Base-by-base conservation (phyloP, 2,329 filamentous ascomycete genomes). In the Diaporthe vaccinii region DNA sequence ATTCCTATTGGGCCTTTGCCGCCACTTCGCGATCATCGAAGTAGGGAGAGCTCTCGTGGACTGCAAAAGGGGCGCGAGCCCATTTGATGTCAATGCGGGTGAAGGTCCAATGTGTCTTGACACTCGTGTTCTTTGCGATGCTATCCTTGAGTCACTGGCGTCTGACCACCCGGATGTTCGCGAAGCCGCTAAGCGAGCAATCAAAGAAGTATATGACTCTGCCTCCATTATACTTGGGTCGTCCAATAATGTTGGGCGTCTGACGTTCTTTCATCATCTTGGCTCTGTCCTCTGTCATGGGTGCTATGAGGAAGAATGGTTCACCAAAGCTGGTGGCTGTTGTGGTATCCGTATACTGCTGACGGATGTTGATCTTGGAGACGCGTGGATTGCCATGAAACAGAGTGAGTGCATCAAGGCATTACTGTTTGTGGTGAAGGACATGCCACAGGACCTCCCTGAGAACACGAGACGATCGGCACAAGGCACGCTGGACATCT, bases 281-380 rank as follows among this genome's bases (percentile, higher is more conserved):
- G 93, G 93, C 53, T 93, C 92, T 76, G 93, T 92, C 0, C 98
- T 98, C 82, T 97, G 95, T 79, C 97, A 99, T 82, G 95, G 95
- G 78, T 99, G 97, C 83, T 96, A 98, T 80, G 95, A 97, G 80
- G 96, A 99, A 82, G 97, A 99, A 80, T 99, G 97, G 97, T 99
- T 98, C 81, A 96, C 96, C 71, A 99, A 99, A 84, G 94, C 95
- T 51, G 97, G 96, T 67, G 97, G 97, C 53, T 96, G 94, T 72
- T 86, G 96, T 28, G 97, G 97, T 73, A 98, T 99, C 80, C 93
- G 94, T 80, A 93, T 97, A 74, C 86, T 99, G 75, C 92, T 96
- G 44, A 96, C 94, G 2, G 93, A 96, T 79, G 87, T 98, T 73
- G 92, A 96, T 72, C 89, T 99, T 62, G 95, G 95, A 57, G 94